Base-by-base conservation (phyloP, 768 basidiomycete species). In the Phlebiopsis gigantea region DNA sequence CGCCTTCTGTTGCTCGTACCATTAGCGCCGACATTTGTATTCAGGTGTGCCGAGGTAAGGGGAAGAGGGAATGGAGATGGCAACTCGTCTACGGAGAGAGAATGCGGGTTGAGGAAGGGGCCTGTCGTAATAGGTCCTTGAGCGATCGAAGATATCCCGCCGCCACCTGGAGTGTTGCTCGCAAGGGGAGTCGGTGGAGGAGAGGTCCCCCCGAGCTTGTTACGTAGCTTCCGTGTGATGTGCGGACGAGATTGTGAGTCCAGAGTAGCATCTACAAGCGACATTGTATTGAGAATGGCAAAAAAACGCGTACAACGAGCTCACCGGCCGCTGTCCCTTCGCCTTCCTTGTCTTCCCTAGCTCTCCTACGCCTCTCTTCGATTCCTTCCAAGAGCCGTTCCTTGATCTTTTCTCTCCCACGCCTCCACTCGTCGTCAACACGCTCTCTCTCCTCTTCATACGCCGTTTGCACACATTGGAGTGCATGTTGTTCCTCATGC, bases 331-430 rank as follows among this genome's bases (percentile, higher is more conserved):
- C 77, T 15, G 82, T 84, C n/a, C 88, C 90, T 63, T 93, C 91
- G 59, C 90, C 88, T 58, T 93, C 91, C 66, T 92, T 93, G 73
- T 93, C 91, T 60, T 93, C 91, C 52, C 91, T 75, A 26, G 91
- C 91, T 57, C 87, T 73, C 62, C 84, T 76, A 55, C 90, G 71
- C 28, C 90, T 77, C 65, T 93, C 91, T 68, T 92, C 90, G 61
- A 93, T 87, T 26, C 91, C 89, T 64, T 93, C 91, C 15, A 92
- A 69, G 28, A 93, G 74, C 15, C 90, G 77, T 63, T 92, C 89
- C 7, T 88, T 75, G 17, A 93, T 85, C 26, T 85, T 75, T 43
- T 88, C 88, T 46, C 85, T 76, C 3, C 91, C 90, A 44, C 81
- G 79, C 61, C 77, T 79, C 84, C 85, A 92, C 65, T 93, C 91